Conservation (phyloP, 129 eudicot genomes). For the Dittrichia graveolens region DNA sequence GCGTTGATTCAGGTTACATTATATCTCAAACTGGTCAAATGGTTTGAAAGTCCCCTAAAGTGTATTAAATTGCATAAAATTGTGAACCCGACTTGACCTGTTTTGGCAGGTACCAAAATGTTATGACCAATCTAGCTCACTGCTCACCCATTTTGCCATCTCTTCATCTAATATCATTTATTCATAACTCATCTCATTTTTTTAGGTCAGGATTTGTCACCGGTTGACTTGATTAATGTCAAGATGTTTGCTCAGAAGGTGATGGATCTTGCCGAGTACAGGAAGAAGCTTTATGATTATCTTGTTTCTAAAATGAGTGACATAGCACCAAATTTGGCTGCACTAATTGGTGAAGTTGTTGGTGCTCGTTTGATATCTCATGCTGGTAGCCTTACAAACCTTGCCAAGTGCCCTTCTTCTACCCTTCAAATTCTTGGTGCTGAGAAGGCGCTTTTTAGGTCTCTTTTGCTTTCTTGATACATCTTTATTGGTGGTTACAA, state of each 20-base stretch:
- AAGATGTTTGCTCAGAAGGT: slow-evolving; percentile 86
- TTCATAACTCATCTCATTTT: neutral
- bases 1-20: neutral
- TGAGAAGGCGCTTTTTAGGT: slow-evolving; percentile 97
- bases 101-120: neutral
- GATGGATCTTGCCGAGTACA: slow-evolving; percentile 87
- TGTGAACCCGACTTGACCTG: neutral
- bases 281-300: slow-evolving; percentile 88
- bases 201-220: slow-evolving; percentile 86
- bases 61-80: too few relatives aligned
- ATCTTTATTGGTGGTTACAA: neutral
- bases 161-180: neutral
- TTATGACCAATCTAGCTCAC: neutral
- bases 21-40: neutral
- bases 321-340: slow-evolving; percentile 94
- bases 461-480: slow-evolving; percentile 7
- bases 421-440: slow-evolving; percentile 98
- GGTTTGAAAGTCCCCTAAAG: neutral
- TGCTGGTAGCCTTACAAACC: slow-evolving; percentile 93
- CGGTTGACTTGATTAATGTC: slow-evolving; percentile 84
- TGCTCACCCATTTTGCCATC: neutral
- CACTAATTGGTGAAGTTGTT: slow-evolving; percentile 88
- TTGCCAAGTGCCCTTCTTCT: slow-evolving; percentile 95
- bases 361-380: slow-evolving; percentile 96
- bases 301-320: slow-evolving; percentile 88